A percentile compares a stretch with the other conserved stretches of the same genome.
These are phyloP conservation scores for Umbellularia californica DNA, from an alignment of 164 flowering plant genomes.

Conservation along the genomic window DNA sequence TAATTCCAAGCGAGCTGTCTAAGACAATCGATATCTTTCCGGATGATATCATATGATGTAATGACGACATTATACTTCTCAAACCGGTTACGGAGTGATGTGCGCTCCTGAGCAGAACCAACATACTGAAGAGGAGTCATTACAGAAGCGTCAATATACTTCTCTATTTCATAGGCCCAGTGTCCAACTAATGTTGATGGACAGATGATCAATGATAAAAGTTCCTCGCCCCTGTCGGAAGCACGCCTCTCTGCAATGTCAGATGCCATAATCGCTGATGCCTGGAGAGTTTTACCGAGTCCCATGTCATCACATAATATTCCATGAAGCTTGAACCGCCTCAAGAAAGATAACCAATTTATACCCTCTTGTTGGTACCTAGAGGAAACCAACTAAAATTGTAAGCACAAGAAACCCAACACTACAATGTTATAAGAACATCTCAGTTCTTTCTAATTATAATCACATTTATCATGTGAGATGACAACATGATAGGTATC, in stretches of 20 bases:
- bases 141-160: conserved; percentile 72
- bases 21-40: conserved; percentile 84
- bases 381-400: conserved; percentile 11
- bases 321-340: conserved; percentile 96
- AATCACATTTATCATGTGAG: too few species aligned
- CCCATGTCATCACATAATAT: conserved; percentile 99
- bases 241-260: conserved; percentile 70
- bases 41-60: conserved; percentile 95
- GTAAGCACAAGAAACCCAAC: background rate
- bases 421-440: background rate
- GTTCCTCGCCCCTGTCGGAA: conserved; percentile 31
- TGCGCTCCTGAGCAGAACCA: conserved; percentile 89
- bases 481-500: too few species aligned
- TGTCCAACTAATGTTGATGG: conserved; percentile 98
- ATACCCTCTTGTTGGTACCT: conserved; percentile 99
- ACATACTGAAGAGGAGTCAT: conserved; percentile 78
- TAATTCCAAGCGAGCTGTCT: conserved; percentile 77
- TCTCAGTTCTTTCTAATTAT: too few species aligned
- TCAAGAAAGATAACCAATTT: conserved; percentile 93
- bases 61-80: conserved; percentile 73
- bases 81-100: conserved; percentile 52
- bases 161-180: conserved; percentile 98
- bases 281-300: conserved; percentile 98
- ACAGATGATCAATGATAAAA: conserved; percentile 75
- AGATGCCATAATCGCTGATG: conserved; percentile 98